A percentile compares a stretch with the other conserved stretches of the same genome.
Evolutionary conservation across 345 rosid species (phyloP).

Genomic region (Fremontodendron californicum): DNA sequence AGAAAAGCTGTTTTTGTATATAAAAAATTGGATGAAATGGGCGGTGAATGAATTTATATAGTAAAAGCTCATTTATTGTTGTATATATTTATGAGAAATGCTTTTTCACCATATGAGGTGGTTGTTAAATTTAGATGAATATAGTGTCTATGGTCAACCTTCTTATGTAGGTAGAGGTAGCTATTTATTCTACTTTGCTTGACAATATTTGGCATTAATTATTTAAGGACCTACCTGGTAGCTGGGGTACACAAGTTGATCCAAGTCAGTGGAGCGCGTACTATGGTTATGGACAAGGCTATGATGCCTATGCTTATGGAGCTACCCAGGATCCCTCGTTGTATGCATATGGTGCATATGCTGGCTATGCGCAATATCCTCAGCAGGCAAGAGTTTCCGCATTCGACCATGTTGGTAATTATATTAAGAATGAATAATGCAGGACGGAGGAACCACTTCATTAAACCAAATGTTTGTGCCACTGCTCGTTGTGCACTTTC

Average conservation of each 20-base stretch:
- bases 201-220: conserved; percentile 17
- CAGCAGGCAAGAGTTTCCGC: conserved; percentile 53
- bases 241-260: conserved; percentile 73
- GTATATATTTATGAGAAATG: background rate
- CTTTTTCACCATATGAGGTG: background rate
- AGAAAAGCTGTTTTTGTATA: background rate
- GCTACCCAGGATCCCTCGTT: conserved; percentile 2
- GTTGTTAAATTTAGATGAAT: conserved; percentile 1
- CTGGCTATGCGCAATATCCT: conserved; percentile 84
- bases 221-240: conserved; percentile 54
- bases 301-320: background rate
- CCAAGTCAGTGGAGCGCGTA: conserved; percentile 84
- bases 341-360: conserved; percentile 71
- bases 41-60: background rate
- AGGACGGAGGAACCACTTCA: conserved; percentile 17
- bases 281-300: conserved; percentile 84
- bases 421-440: background rate
- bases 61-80: background rate
- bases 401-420: background rate
- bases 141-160: background rate
- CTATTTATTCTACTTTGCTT: background rate
- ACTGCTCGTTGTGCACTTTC: no score
- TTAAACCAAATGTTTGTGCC: no score
- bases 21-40: background rate
- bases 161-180: background rate